Conservation (phyloP, 78 protist species). For the Emiliania huxleyi region DNA sequence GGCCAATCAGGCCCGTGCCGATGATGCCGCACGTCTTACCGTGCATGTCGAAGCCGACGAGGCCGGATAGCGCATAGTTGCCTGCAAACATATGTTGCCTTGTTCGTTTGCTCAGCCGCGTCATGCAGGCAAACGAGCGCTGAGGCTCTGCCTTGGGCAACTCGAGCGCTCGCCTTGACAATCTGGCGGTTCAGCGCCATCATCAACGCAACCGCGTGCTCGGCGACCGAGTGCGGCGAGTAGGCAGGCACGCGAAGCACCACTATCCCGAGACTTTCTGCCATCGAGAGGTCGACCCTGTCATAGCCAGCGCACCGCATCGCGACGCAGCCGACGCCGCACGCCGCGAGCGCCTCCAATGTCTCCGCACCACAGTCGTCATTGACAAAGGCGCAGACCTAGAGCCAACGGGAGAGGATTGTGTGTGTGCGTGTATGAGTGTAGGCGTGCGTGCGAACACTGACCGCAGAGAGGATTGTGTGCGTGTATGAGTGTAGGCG, state of each 20-base stretch:
- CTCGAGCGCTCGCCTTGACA: not conserved
- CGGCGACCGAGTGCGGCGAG: slow-evolving; percentile 85
- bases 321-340: not conserved
- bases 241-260: slow-evolving; percentile 82
- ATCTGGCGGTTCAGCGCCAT: slow-evolving; percentile 62
- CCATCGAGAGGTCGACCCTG: slow-evolving; percentile 68
- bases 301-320: slow-evolving; percentile 75
- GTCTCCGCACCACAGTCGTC: slow-evolving; percentile 41
- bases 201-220: slow-evolving; percentile 71
- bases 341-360: not conserved
- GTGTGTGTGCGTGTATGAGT: too few species aligned
- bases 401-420: too few species aligned
- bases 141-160: not conserved
- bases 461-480: too few species aligned
- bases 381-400: slow-evolving; percentile 73
- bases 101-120: slow-evolving; percentile 30
- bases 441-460: too few species aligned
- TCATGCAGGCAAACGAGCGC: too few species aligned
- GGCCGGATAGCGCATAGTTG: slow-evolving; percentile 66
- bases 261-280: slow-evolving; percentile 55
- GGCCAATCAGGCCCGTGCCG: slow-evolving; percentile 82
- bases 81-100: slow-evolving; percentile 66
- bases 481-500: too few species aligned
- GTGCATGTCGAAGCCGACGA: slow-evolving; percentile 74
- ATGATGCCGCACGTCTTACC: slow-evolving; percentile 61